Base-by-base conservation (phyloP, 352 stramenopile species). In the Blastocystis hominis region DNA sequence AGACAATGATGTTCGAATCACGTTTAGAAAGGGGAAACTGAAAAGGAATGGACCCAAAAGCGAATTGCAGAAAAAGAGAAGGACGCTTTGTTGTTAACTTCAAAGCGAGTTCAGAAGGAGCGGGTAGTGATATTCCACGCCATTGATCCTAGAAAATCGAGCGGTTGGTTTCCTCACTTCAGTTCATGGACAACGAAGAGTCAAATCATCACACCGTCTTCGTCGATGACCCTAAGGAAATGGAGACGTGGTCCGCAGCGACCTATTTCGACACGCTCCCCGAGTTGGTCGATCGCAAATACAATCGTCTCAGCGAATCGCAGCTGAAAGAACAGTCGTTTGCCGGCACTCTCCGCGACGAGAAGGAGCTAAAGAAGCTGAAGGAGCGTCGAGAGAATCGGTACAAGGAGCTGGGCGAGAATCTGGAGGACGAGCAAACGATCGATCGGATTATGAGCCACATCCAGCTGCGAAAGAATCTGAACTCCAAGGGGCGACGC, bases 401-500 rank as follows among this genome's bases (percentile, higher is more conserved):
- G 76, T 94, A 95, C 88, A 88, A 91, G 6, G 91, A 94, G 56
- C 78, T 94, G 34, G 91, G 88, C 69, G 91, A 94, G 55, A 90
- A 92, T 6, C 88, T 95, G n/a, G 87, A 91, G 40, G 91, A 92
- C 63, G 38, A 90, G 66, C 50, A 90, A n/a, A 95, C 93, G 88
- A 89, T 95, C 59, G 89, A 92, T n/a, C 91, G 88, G 46, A 93
- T 94, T 89, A 91, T 92, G 46, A 88, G 91, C 24, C 92, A 93
- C 55, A 90, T 95, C 3, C 92, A 95, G n/a, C 68, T 94, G 68
- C 91, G 94, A 84, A 90, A 92, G 66, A 94, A 94, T 59, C 89
- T 95, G 89, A 91, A 93, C 78, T 90, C 90, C 86, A 95, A 95
- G 89, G 93, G 93, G 84, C 93, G 91, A 78, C 93, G 94, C 70